Base-by-base conservation (phyloP, 1,284 basidiomycete species). In the Cryptococcus sp. region DNA sequence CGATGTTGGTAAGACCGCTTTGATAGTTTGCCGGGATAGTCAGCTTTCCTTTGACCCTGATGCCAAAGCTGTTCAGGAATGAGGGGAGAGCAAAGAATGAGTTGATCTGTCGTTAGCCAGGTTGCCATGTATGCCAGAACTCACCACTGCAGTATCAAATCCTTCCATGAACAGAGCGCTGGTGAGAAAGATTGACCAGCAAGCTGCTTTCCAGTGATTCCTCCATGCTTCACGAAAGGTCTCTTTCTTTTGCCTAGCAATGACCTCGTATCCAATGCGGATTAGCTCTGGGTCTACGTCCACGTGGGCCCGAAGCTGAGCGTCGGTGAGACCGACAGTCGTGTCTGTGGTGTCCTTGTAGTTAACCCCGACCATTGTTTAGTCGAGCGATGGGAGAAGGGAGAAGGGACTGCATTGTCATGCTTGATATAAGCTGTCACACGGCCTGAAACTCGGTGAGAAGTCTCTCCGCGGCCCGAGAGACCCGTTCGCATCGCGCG, bases 51-150 rank as follows among this genome's bases (percentile, higher is more conserved):
- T 57, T 51, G 29, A 57, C 47, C 5, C 34, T 44, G 23, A 63
- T 63, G 41, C 72, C 72, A 47, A 68, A 74, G 6, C 58, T 49
- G n/a, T 56, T 51, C 15, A 65, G 58, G 59, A 73, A 73, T 11
- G 62, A 65, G 16, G 79, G 79, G 52, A 75, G 70, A 17, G 78
- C 79, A 58, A 75, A 80, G 66, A 78, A 80, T 0, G 65, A 69
- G 29, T 68, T 74, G 47, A 79, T 72, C 59, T 61, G 39, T 37
- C 44, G 17, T 23, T 25, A 34, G 50, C 13, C 17, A 43, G 19
- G 41, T 16, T 50, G 23, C 37, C n/a, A 40, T n/a, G 15, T 50
- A 22, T 8, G 25, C 37, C 15, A 26, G 40, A n/a, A 59, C 59
- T 54, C 37, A 65, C 61, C 25, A 67, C 47, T 39, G 54, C 61